A percentile compares a stretch with the other conserved stretches of the same genome.
Evolutionary conservation across 2,329 filamentous ascomycete species (phyloP).

Genomic region (Xylaria sp.): DNA sequence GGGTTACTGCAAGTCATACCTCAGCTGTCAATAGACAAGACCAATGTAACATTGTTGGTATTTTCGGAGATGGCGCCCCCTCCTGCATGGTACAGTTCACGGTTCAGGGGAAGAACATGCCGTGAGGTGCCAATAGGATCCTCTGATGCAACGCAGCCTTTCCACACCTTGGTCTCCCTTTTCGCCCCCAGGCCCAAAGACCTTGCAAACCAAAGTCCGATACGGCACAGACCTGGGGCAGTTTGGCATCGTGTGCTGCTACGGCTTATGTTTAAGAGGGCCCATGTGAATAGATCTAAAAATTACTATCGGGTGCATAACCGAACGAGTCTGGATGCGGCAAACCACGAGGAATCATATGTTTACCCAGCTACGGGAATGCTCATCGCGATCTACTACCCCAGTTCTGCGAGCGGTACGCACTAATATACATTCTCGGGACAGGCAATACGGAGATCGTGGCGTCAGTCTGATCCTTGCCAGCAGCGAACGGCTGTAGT

Average conservation of each 20-base stretch:
- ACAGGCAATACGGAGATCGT: not conserved
- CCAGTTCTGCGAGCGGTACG: not conserved
- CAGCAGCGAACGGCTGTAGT: not conserved
- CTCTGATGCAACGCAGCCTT: conserved; percentile 15
- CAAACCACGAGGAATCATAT: not conserved
- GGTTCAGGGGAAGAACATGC: not conserved
- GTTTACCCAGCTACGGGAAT: not conserved
- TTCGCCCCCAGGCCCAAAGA: conserved; percentile 7
- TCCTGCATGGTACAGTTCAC: conserved; percentile 18
- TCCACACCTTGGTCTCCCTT: not conserved
- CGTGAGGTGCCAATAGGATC: conserved; percentile 12
- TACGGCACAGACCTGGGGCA: conserved; percentile 4
- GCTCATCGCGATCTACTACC: not conserved
- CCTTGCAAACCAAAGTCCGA: conserved; percentile 2
- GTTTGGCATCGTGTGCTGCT: not conserved
- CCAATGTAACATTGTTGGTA: conserved; percentile 25
- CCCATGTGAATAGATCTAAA: conserved; percentile 4
- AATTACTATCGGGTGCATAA: conserved; percentile 8
- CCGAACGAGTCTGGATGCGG: conserved; percentile 6
- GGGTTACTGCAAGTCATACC: not conserved
- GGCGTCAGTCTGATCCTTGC: conserved; percentile 7
- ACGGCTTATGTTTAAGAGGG: conserved; percentile 3
- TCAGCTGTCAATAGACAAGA: conserved; percentile 17
- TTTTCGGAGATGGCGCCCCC: conserved; percentile 10
- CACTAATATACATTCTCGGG: not conserved